phyloP scores from a whole-genome alignment of 2,329 filamentous ascomycete species.

The Verticillium dahliae region DNA sequence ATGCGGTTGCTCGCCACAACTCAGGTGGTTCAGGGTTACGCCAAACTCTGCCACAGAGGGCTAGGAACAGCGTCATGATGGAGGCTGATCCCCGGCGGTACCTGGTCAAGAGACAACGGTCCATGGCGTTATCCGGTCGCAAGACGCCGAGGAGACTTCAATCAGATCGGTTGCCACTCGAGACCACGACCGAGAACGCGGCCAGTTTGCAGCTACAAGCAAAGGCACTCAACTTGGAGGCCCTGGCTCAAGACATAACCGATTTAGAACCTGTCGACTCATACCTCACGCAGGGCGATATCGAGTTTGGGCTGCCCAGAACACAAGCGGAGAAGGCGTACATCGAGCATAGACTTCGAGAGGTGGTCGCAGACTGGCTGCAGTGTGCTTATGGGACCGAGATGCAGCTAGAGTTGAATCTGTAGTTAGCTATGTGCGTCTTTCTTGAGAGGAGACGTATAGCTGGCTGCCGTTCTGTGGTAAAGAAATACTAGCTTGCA shows the following conservation, averaged over 20 bases:
- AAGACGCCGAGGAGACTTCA: conserved; percentile 13
- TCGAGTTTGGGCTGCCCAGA: conserved; percentile 3
- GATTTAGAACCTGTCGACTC: not conserved
- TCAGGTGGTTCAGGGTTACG: not conserved
- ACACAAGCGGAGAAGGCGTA: conserved; percentile 1
- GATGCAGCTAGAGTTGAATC: conserved; percentile 4
- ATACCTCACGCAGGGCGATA: conserved; percentile 3
- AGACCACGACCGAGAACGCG: conserved; percentile 9
- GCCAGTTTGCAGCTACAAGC: not conserved
- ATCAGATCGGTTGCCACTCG: conserved; percentile 17
- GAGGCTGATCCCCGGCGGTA: conserved; percentile 9
- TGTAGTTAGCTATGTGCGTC: conserved; percentile 6
- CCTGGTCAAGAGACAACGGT: conserved; percentile 14
- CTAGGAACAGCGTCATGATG: not conserved
- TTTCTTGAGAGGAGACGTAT: not conserved
- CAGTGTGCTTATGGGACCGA: not conserved
- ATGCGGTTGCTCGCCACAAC: not conserved
- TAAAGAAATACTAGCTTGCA: no score
- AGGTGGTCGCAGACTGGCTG: conserved; percentile 5
- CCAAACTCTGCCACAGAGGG: not conserved
- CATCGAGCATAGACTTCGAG: conserved; percentile 4
- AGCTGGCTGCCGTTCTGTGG: no score
- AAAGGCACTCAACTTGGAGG: not conserved
- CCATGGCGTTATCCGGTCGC: conserved; percentile 6
- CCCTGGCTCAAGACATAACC: not conserved